Base-by-base conservation (phyloP, 2,329 filamentous ascomycete species). In the Fusarium piperis region DNA sequence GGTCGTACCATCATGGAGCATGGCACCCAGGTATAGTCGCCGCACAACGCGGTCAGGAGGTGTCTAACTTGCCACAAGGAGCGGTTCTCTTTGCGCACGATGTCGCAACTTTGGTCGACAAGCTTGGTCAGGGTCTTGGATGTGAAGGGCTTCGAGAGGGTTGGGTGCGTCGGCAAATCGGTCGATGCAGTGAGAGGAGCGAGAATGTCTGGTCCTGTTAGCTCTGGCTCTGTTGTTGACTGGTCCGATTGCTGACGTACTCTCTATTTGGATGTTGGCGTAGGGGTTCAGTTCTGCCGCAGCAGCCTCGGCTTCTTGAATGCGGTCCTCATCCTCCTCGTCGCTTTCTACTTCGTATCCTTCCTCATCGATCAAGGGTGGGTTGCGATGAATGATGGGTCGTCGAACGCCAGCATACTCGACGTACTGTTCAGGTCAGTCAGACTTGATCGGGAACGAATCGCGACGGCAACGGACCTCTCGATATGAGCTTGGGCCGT, bases 271-370 rank as follows among this genome's bases (percentile, higher is more conserved):
- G 51, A 94, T 88, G 59, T 90, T 90, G 56, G 90, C 87, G 78
- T 95, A 96, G 0, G 93, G 92, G 74, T 96, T 91, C 57, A 91
- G 86, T 71, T 93, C 90, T 36, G 90, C 87, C n/a, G 90, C 90
- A 5, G 87, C 83, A 51, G 89, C 85, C 55, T 88, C 83, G 44
- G 90, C 90, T 55, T 91, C 88, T 70, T 87, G 86, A 23, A 89
- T 80, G 63, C 86, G 87, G 44, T 91, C 89, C 61, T 92, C 89
- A 63, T 93, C 89, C 67, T 93, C 91, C 65, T 94, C 91, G 68
- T 91, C 90, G 78, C 89, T 92, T 44, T 94, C 91, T 62, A 94
- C 84, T 70, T 93, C 90, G 78, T 93, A 94, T 70, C 93, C 93
- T 74, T 95, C 93, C 51, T 93, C 90, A 81, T 95, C 93, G 72